Evolutionary conservation across 164 flowering plant genomes (phyloP), one percentile per base, ranked within the genome.

Genomic region (Cinnamomum chago): DNA sequence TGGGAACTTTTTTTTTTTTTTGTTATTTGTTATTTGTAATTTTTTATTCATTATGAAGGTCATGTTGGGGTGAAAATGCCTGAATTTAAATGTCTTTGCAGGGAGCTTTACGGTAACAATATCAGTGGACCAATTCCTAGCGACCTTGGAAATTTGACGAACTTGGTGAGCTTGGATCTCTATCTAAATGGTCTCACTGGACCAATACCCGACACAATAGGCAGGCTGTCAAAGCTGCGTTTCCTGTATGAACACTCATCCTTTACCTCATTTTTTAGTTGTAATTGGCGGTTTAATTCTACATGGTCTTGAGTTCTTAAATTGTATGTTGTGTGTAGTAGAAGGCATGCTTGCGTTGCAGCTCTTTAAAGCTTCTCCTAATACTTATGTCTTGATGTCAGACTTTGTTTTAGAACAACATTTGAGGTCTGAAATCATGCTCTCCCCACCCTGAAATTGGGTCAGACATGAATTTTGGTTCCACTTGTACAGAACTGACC

Each of bases 131-230:
- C 81, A 50, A 86, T 94, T 77, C 98, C 98, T 23, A 85, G 84
- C 77, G 97, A 91, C 70, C 89, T 94, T 79, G 98, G 98, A 72
- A 92, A 91, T 80, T 76, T 94, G 78, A 92, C 97, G n/a, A 91
- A 79, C 81, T 81, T 94, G 86, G 97, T 92, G 79, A 94, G 98
- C 90, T 88, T 94, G 94, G 98, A 94, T 87, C 95, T 94, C 52
- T 94, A 94, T 83, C 78, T 91, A 81, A 94, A 94, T 82, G 83
- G 83, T 73, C 91, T 94, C 70, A 76, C 81, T 33, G 98, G 98
- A 71, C 85, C 90, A 58, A 94, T 94, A 60, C 97, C 98, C 5
- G 94, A 84, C 12, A 27, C 95, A 14, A 77, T 94, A 89, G 97
- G 98, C 60, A 90, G 85, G 83, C 84, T 94, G 71, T 76, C 90